These are phyloP conservation scores for Martensiomyces pterosporus DNA, from an alignment of 192 early-diverging fungal species.

Conservation along the genomic window DNA sequence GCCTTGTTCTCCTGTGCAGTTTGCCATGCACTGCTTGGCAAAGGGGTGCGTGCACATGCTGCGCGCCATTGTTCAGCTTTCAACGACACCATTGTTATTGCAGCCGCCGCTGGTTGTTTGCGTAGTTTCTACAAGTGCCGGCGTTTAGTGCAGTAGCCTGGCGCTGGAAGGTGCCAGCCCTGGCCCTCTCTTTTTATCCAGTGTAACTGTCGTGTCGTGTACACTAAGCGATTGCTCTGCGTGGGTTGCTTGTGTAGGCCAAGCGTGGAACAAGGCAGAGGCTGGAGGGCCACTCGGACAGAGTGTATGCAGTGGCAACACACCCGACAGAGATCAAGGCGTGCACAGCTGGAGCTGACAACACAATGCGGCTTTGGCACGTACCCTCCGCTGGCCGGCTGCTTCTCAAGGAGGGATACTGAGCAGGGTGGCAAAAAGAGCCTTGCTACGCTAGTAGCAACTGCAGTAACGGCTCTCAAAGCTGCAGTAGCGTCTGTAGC, in stretches of 20 bases:
- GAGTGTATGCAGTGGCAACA: constrained; percentile 88
- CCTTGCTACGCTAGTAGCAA: too few species aligned
- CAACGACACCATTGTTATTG: too few species aligned
- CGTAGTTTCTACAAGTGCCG: background rate
- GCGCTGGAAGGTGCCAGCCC: too few species aligned
- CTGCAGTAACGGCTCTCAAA: too few species aligned
- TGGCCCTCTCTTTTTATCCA: too few species aligned
- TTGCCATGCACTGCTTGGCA: too few species aligned
- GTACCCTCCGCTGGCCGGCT: constrained; percentile 44
- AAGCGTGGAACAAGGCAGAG: constrained; percentile 57
- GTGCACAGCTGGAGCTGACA: constrained; percentile 45
- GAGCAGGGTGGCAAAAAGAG: background rate
- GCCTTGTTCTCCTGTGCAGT: too few species aligned
- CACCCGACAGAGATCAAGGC: constrained; percentile 79
- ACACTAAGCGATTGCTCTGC: too few species aligned
- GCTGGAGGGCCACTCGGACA: constrained; percentile 88
- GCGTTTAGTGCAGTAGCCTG: background rate
- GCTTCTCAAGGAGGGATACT: constrained; percentile 36
- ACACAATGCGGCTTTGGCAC: constrained; percentile 46
- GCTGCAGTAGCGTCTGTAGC: too few species aligned
- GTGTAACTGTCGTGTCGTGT: too few species aligned
- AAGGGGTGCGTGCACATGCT: too few species aligned
- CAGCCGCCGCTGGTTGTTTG: constrained; percentile 1
- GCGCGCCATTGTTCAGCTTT: too few species aligned
- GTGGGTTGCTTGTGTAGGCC: constrained; percentile 19